Evolutionary conservation across 164 flowering plant genomes (phyloP), one percentile per base, ranked within the genome.

Genomic region (Akebia trifoliata): DNA sequence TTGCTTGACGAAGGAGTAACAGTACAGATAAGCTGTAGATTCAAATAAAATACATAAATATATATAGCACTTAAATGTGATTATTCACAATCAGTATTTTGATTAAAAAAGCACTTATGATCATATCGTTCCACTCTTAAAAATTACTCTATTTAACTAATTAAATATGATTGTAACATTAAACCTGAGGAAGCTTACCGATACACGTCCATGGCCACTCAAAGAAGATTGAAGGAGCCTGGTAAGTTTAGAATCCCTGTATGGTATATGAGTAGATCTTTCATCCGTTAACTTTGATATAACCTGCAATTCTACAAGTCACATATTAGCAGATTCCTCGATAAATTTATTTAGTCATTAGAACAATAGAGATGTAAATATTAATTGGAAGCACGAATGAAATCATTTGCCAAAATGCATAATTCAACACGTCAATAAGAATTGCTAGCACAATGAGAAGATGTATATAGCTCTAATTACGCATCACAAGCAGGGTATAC

Each of bases 131-230:
- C 18, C 14, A 49, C 45, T 48, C 44, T 30, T 18, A 29, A 10
- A 28, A 17, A 65, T 21, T 31, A 15, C 29, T 15, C 26, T 15
- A 18, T 14, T 43, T 30, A 47, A 32, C 34, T 22, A 34, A 31
- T 18, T 31, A 56, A 7, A 50, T 20, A 64, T 38, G 32, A 29
- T 36, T 32, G 12, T 37, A 59, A 10, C 53, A 40, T 6, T 45
- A 32, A 2, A 39, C 37, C n/a, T 20, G 32, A 26, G 48, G 45
- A 59, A 24, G 51, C 90, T 82, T 84, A 93, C 98, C 54, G 98
- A 90, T 44, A 93, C 87, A 61, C 90, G 94, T 7, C 97, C 98
- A 76, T 90, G 97, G 59, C 98, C 98, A 75, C 96, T 87, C 60
- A 93, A 71, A 62, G 98, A 93, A 29, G 96, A 84, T 65, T 93